Evolutionary conservation across 108 stramenopile genomes (phyloP).

Genomic region (Nannochloropsis oceanica): DNA sequence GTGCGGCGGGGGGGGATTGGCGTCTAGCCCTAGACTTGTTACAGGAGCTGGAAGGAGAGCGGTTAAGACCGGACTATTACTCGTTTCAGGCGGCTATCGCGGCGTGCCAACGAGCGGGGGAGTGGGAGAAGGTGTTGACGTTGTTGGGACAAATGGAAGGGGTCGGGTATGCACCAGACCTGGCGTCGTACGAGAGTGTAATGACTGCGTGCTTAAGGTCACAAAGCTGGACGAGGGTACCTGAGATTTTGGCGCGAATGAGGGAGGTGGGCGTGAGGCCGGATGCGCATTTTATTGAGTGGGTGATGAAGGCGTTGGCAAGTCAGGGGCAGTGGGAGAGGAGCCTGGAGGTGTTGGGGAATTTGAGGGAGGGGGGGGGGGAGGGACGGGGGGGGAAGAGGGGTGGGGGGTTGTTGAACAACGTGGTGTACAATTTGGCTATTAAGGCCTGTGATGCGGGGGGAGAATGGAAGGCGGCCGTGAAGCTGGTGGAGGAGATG

Average conservation of each 20-base stretch:
- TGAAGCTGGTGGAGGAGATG: slow-evolving; percentile 18
- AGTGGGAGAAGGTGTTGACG: slow-evolving; percentile 6
- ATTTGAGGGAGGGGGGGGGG: not conserved
- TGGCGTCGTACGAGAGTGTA: not conserved
- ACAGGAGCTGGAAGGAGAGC: not conserved
- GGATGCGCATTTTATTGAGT: not conserved
- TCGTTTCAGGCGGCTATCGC: not conserved
- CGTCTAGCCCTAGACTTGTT: not conserved
- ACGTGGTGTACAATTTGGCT: slow-evolving; percentile 9
- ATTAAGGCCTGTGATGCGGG: slow-evolving; percentile 18
- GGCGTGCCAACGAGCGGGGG: slow-evolving; percentile 4
- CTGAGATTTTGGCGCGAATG: not conserved
- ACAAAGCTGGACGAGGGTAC: not conserved
- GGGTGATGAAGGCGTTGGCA: not conserved
- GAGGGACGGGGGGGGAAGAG: not conserved
- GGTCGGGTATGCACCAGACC: not conserved
- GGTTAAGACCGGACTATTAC: not conserved
- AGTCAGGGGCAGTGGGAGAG: not conserved
- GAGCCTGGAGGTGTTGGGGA: not conserved
- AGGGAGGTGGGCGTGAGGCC: not conserved
- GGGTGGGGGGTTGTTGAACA: not conserved
- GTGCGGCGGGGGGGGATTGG: slow-evolving; percentile 9
- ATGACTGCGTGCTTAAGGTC: not conserved
- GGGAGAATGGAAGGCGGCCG: not conserved
- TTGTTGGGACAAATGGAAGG: slow-evolving; percentile 1